Percentiles rank a stretch among this genome's conserved stretches.
Evolutionary conservation across 768 basidiomycete genomes (phyloP).

Genomic region (Amanita thiersii): DNA sequence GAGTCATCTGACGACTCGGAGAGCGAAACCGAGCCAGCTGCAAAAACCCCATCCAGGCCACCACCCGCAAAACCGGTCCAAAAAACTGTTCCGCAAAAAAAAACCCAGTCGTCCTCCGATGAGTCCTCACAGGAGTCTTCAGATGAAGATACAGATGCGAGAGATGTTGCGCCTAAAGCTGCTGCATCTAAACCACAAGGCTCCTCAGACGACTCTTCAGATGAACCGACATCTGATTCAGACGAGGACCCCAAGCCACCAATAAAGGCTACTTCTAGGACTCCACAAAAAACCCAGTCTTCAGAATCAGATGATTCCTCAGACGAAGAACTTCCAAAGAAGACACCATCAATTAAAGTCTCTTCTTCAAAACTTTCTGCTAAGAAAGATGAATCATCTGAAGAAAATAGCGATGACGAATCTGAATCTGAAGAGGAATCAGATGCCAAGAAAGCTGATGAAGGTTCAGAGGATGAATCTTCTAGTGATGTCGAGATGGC

Average conservation of each 20-base stretch:
- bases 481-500: constrained; percentile 53
- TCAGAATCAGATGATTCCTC: constrained; percentile 2
- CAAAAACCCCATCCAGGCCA: constrained; percentile 8
- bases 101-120: constrained; percentile 17
- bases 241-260: too few relatives aligned
- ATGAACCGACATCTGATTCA: constrained; percentile 13
- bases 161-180: constrained; percentile 12
- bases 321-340: constrained; percentile 5
- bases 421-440: constrained; percentile 11
- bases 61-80: neutral
- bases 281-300: constrained; percentile 1
- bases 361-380: neutral
- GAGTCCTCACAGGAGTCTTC: constrained; percentile 20
- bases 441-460: constrained; percentile 9
- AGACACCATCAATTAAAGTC: neutral
- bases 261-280: too few relatives aligned
- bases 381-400: constrained; percentile 21
- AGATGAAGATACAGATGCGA: constrained; percentile 20
- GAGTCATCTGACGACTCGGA: constrained; percentile 16
- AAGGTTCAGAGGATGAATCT: constrained; percentile 17
- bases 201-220: constrained; percentile 1
- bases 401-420: neutral
- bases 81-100: constrained; percentile 7
- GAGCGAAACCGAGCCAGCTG: constrained; percentile 17
- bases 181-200: constrained; percentile 9